Evolutionary conservation across 1,284 basidiomycete genomes (phyloP).

Genomic region (Trichosporon sp.): DNA sequence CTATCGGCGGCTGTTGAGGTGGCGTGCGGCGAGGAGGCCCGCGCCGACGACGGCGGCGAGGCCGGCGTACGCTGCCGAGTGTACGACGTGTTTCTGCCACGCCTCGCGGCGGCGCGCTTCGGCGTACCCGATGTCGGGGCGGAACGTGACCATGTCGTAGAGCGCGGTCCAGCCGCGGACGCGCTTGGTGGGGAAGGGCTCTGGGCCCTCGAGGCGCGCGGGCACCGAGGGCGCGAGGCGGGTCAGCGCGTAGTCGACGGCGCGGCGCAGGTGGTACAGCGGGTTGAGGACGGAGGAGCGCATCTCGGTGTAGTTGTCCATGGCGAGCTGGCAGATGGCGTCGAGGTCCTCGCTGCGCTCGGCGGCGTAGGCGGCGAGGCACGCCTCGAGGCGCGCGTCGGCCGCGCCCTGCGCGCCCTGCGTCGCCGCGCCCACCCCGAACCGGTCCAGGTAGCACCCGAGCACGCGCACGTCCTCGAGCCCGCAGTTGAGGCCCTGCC

Average conservation of each 20-base stretch:
- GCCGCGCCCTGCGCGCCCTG: slow-evolving; percentile 35
- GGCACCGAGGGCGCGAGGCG: slow-evolving; percentile 57
- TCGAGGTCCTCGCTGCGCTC: slow-evolving; percentile 79
- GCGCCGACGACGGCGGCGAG: slow-evolving; percentile 6
- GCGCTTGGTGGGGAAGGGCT: slow-evolving; percentile 48
- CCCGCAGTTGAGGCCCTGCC: slow-evolving; percentile 95
- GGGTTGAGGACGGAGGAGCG: slow-evolving; percentile 81
- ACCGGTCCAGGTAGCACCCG: slow-evolving; percentile 65
- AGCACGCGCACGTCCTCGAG: slow-evolving; percentile 94
- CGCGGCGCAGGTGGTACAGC: slow-evolving; percentile 72
- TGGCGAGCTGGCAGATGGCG: slow-evolving; percentile 85
- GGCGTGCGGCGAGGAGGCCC: slow-evolving; percentile 4
- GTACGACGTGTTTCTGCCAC: slow-evolving; percentile 43
- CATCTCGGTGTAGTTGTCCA: slow-evolving; percentile 97
- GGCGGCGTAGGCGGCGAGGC: slow-evolving; percentile 71
- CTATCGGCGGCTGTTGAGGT: neutral
- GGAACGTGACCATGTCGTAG: slow-evolving; percentile 96
- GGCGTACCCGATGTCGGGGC: slow-evolving; percentile 85
- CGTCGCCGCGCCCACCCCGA: slow-evolving; percentile 56
- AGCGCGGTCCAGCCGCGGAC: slow-evolving; percentile 80
- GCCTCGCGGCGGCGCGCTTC: slow-evolving; percentile 47
- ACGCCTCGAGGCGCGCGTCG: slow-evolving; percentile 57
- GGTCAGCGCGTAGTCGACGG: slow-evolving; percentile 64
- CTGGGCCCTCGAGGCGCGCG: slow-evolving; percentile 50
- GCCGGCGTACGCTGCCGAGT: slow-evolving; percentile 4